phyloP scores from a whole-genome alignment of 805 yeast genomes.

The Clavispora asparagi region DNA sequence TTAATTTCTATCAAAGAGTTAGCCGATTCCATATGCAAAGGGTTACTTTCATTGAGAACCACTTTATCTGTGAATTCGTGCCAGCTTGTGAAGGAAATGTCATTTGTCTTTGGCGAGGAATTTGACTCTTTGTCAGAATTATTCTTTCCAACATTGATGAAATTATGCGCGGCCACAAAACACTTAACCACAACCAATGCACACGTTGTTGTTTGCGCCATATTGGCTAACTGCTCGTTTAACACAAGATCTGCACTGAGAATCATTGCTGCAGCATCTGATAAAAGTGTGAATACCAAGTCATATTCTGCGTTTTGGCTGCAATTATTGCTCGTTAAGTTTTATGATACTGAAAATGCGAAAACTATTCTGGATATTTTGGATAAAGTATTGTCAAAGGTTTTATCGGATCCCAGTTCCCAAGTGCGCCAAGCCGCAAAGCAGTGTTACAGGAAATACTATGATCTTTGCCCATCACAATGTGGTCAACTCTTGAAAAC shows the following conservation, averaged over 20 bases:
- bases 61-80: conserved; percentile 75
- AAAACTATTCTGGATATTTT: conserved; percentile 32
- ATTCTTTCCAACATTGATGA: conserved; percentile 43
- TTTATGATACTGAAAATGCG: background rate
- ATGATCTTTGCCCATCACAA: conserved; percentile 46
- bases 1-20: conserved; percentile 22
- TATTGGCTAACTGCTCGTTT: conserved; percentile 53
- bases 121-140: conserved; percentile 49
- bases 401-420: conserved; percentile 76
- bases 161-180: conserved; percentile 56
- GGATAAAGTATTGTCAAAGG: conserved; percentile 49
- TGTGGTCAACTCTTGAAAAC: conserved; percentile 39
- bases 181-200: conserved; percentile 58
- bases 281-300: conserved; percentile 69
- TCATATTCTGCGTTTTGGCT: conserved; percentile 67
- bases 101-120: conserved; percentile 31
- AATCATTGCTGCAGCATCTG: conserved; percentile 49
- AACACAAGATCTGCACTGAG: conserved; percentile 47
- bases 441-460: conserved; percentile 66
- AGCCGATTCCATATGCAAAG: conserved; percentile 58
- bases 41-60: conserved; percentile 73
- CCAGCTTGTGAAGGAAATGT: conserved; percentile 67
- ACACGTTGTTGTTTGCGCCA: conserved; percentile 48
- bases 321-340: conserved; percentile 34
- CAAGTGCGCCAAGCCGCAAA: conserved; percentile 74